phyloP scores from a whole-genome alignment of 305 asterid species.

The Solanum hybrid region DNA sequence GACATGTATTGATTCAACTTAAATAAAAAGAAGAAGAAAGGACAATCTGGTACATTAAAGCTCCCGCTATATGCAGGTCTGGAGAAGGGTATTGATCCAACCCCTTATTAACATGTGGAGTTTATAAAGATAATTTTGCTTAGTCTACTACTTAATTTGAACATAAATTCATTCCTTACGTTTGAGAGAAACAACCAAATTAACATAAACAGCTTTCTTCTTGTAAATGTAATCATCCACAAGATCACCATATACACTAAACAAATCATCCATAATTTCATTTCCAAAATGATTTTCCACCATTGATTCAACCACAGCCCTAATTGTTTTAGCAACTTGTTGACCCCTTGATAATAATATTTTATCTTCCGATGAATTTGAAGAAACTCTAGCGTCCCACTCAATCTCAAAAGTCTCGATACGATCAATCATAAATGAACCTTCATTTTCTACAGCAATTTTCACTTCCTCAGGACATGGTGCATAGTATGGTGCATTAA shows the following conservation, averaged over 20 bases:
- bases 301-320: constrained; percentile 68
- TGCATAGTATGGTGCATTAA: constrained; percentile 59
- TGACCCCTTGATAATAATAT: constrained; percentile 24
- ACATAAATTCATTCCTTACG: constrained; percentile 2
- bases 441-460: constrained; percentile 31
- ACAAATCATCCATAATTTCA: constrained; percentile 42
- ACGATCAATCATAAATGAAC: constrained; percentile 31
- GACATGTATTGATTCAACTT: neutral
- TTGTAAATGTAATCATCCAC: constrained; percentile 32
- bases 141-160: neutral
- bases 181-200: constrained; percentile 39
- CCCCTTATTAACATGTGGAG: neutral
- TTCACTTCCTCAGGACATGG: constrained; percentile 47
- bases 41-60: fast-evolving
- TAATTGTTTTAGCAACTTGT: constrained; percentile 26
- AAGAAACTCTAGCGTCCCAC: constrained; percentile 28
- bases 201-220: constrained; percentile 20
- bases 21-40: neutral
- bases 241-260: constrained; percentile 22
- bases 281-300: constrained; percentile 38
- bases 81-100: neutral
- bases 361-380: neutral
- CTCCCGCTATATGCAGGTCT: neutral
- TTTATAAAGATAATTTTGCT: neutral
- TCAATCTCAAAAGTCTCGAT: constrained; percentile 28